These are phyloP conservation scores for Paraphaeosphaeria minitans DNA, from an alignment of 2,329 filamentous ascomycete species.

Conservation along the genomic window DNA sequence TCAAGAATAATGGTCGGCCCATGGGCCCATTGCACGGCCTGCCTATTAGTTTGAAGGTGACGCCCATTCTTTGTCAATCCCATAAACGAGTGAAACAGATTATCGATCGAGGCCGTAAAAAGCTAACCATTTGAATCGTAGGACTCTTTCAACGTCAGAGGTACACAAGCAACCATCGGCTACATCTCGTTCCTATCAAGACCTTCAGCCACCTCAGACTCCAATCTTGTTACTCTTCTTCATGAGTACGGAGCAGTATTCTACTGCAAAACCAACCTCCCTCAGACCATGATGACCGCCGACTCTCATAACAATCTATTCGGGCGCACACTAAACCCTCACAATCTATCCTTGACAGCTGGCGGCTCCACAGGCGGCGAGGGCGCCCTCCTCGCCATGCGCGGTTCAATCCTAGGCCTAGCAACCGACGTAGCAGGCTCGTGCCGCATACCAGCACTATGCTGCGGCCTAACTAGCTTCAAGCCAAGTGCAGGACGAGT, in stretches of 20 bases:
- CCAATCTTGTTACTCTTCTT: slow-evolving; percentile 45
- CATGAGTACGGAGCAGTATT: slow-evolving; percentile 54
- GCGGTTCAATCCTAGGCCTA: slow-evolving; percentile 63
- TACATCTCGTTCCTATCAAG: slow-evolving; percentile 55
- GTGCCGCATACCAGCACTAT: slow-evolving; percentile 86
- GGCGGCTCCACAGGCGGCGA: slow-evolving; percentile 72
- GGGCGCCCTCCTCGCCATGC: slow-evolving; percentile 63
- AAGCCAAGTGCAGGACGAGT: slow-evolving; percentile 60
- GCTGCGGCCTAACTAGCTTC: slow-evolving; percentile 56
- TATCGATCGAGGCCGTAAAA: neutral
- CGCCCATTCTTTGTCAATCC: neutral
- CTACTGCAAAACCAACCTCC: slow-evolving; percentile 60
- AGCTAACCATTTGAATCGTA: slow-evolving; percentile 14
- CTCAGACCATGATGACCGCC: slow-evolving; percentile 53
- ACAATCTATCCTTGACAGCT: slow-evolving; percentile 63
- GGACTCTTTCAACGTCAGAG: slow-evolving; percentile 66
- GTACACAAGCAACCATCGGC: slow-evolving; percentile 62
- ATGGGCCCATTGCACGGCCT: slow-evolving; percentile 60
- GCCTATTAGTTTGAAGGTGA: slow-evolving; percentile 59
- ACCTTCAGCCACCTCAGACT: slow-evolving; percentile 40
- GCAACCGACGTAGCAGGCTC: slow-evolving; percentile 66
- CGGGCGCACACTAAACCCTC: slow-evolving; percentile 67
- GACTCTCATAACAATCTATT: slow-evolving; percentile 67
- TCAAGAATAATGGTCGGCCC: slow-evolving; percentile 45
- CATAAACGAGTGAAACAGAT: neutral